These are phyloP conservation scores for Trebouxiophyceae sp. DNA, from an alignment of 163 green algal species.

Conservation along the genomic window DNA sequence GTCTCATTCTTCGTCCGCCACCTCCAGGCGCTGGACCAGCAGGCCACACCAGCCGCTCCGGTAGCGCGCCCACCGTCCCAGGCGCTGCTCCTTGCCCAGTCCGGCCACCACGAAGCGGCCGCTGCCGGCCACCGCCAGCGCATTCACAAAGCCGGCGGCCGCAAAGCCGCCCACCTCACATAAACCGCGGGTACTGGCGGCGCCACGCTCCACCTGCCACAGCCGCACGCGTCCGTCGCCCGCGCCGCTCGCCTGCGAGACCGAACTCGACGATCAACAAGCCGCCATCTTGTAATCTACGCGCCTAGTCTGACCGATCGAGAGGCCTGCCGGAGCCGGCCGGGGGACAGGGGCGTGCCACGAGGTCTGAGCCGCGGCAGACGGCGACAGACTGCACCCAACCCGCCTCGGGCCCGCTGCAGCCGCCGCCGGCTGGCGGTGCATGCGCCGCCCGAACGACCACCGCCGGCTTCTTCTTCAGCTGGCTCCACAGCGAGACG, in stretches of 20 bases:
- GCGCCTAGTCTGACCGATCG: too few relatives aligned
- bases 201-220: slow-evolving; percentile 53
- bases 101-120: slow-evolving; percentile 70
- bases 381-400: slow-evolving; percentile 81
- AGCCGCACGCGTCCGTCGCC: slow-evolving; percentile 81
- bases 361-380: slow-evolving; percentile 67
- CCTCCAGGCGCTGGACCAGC: slow-evolving; percentile 60
- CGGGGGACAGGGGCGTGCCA: too few relatives aligned
- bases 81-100: slow-evolving; percentile 75
- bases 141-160: slow-evolving; percentile 77
- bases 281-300: too few relatives aligned
- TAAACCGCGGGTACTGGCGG: slow-evolving; percentile 21
- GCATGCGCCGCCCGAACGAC: slow-evolving; percentile 56
- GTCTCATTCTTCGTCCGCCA: too few relatives aligned
- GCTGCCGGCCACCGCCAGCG: slow-evolving; percentile 53
- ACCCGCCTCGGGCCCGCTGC: slow-evolving; percentile 22
- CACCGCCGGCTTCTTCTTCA: slow-evolving; percentile 80
- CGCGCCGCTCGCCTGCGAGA: slow-evolving; percentile 75
- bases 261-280: too few relatives aligned
- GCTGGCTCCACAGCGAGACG: slow-evolving; percentile 69
- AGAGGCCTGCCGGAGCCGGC: too few relatives aligned
- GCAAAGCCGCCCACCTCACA: slow-evolving; percentile 50
- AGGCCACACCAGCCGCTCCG: slow-evolving; percentile 62
- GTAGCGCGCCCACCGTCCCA: slow-evolving; percentile 77
- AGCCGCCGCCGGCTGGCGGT: not conserved